Evolutionary conservation across 2,329 filamentous ascomycete genomes (phyloP).

Genomic region (Endoconidiophora laricicola): DNA sequence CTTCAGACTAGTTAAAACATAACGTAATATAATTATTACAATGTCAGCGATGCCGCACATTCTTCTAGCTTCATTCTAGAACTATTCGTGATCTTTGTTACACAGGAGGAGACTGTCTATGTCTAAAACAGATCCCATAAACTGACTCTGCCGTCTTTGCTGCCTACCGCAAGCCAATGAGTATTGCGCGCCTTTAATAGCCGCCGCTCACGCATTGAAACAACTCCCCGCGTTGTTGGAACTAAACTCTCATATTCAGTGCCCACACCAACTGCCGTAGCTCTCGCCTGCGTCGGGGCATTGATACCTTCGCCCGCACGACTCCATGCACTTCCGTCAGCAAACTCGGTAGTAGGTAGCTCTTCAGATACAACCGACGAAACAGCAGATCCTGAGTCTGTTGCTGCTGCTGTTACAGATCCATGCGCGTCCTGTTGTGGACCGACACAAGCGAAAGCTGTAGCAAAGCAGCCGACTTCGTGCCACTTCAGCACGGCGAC

Average conservation of each 20-base stretch:
- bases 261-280: background rate
- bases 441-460: slow-evolving; percentile 46
- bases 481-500: slow-evolving; percentile 92
- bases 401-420: background rate
- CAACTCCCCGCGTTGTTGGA: slow-evolving; percentile 1
- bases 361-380: too few species aligned
- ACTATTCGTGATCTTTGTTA: background rate
- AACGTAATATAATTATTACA: too few species aligned
- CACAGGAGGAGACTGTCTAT: background rate
- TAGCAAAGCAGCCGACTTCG: slow-evolving; percentile 67
- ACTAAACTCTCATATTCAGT: too few species aligned
- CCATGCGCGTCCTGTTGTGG: background rate
- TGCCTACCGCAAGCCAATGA: slow-evolving; percentile 81
- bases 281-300: background rate
- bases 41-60: too few species aligned
- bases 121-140: slow-evolving; percentile 83
- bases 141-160: slow-evolving; percentile 89
- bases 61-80: too few species aligned
- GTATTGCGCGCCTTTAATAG: slow-evolving; percentile 47
- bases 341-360: background rate
- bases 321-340: background rate
- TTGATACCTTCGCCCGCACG: background rate
- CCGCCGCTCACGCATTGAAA: slow-evolving; percentile 42
- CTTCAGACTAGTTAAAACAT: too few species aligned
- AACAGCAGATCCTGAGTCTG: background rate